Conservation (phyloP, 2,329 filamentous ascomycete genomes). For the Pseudopithomyces chartarum region DNA sequence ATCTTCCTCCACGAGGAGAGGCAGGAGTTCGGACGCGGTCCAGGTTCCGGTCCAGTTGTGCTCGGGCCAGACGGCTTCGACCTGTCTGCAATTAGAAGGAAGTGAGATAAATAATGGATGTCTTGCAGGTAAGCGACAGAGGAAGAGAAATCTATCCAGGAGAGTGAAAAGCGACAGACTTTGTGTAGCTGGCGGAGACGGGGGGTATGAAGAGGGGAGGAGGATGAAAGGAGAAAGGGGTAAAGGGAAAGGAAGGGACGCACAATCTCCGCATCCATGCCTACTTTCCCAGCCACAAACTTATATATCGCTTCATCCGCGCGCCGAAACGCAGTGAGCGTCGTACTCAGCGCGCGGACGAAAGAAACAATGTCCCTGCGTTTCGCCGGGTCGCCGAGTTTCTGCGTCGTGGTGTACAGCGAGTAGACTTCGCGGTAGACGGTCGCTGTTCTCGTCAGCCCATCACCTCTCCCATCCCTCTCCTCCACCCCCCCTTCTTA, state of each 20-base stretch:
- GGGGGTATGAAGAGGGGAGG: background rate
- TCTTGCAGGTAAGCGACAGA: no score
- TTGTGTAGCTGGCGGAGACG: no score
- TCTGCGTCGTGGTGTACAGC: constrained; percentile 29
- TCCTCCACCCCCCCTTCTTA: background rate
- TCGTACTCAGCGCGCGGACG: constrained; percentile 30
- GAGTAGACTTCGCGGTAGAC: constrained; percentile 33
- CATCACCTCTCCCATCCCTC: background rate
- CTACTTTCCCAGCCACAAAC: constrained; percentile 21
- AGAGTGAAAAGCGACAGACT: no score
- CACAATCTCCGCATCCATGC: constrained; percentile 23
- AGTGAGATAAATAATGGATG: no score
- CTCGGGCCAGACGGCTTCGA: constrained; percentile 26
- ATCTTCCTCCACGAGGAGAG: constrained; percentile 31
- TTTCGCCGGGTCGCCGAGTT: constrained; percentile 21
- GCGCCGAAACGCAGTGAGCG: constrained; percentile 22
- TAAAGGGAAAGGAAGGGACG: no score
- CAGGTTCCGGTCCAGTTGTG: constrained; percentile 30
- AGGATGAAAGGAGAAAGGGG: background rate
- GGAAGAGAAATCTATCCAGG: no score
- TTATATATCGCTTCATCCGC: constrained; percentile 20
- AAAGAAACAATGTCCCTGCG: constrained; percentile 31
- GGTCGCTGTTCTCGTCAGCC: background rate
- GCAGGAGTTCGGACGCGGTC: constrained; percentile 20
- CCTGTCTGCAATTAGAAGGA: no score